Evolutionary conservation across 257 asterid genomes (phyloP).

Genomic region (Solanum habrochaites): DNA sequence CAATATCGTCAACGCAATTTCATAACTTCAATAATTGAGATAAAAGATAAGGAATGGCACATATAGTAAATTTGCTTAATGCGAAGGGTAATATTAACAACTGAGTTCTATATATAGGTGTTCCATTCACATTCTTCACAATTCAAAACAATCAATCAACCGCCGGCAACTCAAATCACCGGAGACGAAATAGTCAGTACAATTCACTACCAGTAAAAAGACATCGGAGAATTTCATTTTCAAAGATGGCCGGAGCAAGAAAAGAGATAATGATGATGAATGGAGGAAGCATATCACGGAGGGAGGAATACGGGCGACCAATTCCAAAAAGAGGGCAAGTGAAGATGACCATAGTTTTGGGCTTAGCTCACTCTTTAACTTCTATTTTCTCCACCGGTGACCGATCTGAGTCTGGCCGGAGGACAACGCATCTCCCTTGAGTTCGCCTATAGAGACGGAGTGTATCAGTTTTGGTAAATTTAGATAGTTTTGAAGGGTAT

Average conservation of each 20-base stretch:
- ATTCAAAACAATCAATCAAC: not conserved
- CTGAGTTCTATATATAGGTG: not conserved
- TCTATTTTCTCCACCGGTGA: slow-evolving; percentile 5
- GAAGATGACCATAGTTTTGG: slow-evolving; percentile 3
- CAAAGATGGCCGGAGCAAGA: slow-evolving; percentile 36
- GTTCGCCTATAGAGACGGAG: not conserved
- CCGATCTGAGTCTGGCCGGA: not conserved
- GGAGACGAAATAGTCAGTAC: not conserved
- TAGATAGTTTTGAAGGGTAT: not conserved
- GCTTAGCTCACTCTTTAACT: slow-evolving; percentile 9
- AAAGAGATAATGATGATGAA: slow-evolving; percentile 13
- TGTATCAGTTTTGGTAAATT: not conserved
- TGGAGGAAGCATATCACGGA: slow-evolving; percentile 11
- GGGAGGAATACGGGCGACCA: not conserved
- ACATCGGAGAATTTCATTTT: not conserved
- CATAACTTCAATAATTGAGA: not conserved
- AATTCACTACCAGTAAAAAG: not conserved
- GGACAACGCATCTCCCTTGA: not conserved
- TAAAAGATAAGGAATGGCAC: not conserved
- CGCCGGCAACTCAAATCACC: not conserved
- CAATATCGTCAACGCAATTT: not conserved
- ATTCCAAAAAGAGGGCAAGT: slow-evolving; percentile 21
- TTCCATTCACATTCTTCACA: not conserved
- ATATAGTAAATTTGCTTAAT: not conserved
- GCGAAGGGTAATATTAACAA: not conserved